phyloP scores from a whole-genome alignment of 2,329 filamentous ascomycete genomes.

The Xylaria sp. region DNA sequence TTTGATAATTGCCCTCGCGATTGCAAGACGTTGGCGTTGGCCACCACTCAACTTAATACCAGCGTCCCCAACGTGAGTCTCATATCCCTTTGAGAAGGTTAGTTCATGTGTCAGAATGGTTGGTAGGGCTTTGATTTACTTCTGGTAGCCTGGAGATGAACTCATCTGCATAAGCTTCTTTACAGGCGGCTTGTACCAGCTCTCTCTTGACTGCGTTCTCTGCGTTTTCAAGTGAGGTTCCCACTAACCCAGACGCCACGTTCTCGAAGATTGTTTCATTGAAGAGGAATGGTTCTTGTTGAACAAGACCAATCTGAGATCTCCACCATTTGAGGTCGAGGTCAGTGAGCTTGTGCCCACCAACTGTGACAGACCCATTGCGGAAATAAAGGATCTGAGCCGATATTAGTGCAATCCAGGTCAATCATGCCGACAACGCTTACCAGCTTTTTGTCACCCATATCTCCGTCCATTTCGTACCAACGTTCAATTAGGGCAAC shows the following conservation, averaged over 20 bases:
- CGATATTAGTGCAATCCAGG: conserved; percentile 6
- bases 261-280: conserved; percentile 73
- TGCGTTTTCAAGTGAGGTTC: conserved; percentile 63
- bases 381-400: conserved; percentile 49
- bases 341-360: conserved; percentile 63
- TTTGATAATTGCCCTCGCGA: conserved; percentile 73
- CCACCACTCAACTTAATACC: conserved; percentile 75
- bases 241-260: conserved; percentile 67
- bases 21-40: conserved; percentile 73
- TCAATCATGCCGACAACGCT: neutral
- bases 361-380: conserved; percentile 64
- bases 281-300: conserved; percentile 76
- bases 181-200: conserved; percentile 64
- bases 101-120: conserved; percentile 5
- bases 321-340: conserved; percentile 73
- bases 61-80: conserved; percentile 71
- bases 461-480: conserved; percentile 68
- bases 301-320: conserved; percentile 71
- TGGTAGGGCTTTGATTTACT: conserved; percentile 34
- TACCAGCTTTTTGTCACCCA: conserved; percentile 52
- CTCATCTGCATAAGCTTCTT: conserved; percentile 67
- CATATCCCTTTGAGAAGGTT: conserved; percentile 58
- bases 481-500: conserved; percentile 76
- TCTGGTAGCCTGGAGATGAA: conserved; percentile 66
- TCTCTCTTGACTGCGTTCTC: conserved; percentile 58